phyloP scores from a whole-genome alignment of 2,329 filamentous ascomycete species.

The Sporothrix protearum region DNA sequence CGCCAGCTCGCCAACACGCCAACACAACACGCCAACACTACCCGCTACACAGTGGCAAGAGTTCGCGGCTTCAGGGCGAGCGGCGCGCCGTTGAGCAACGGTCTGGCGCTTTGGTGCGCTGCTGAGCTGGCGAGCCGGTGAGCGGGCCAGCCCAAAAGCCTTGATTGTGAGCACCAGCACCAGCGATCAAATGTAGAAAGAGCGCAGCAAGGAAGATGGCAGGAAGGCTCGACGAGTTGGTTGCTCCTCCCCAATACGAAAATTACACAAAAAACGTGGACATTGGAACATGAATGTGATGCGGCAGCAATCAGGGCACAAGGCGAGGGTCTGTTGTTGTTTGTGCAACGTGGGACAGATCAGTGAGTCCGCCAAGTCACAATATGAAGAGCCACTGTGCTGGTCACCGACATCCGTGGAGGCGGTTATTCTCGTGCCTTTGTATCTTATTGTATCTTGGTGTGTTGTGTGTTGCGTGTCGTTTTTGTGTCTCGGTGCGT shows the following conservation, averaged over 20 bases:
- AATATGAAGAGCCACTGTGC: slow-evolving; percentile 13
- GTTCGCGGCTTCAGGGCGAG: slow-evolving; percentile 2
- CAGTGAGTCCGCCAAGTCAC: slow-evolving; percentile 14
- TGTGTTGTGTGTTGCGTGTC: neutral
- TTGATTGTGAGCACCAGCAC: neutral
- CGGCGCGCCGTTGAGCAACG: neutral
- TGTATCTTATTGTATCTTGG: neutral
- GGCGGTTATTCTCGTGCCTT: slow-evolving; percentile 8
- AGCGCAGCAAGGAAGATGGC: no score
- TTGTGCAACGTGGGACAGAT: slow-evolving; percentile 13
- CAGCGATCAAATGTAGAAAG: slow-evolving; percentile 7
- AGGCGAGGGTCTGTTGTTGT: neutral
- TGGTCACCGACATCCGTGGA: slow-evolving; percentile 19
- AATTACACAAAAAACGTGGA: neutral
- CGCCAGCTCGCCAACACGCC: neutral
- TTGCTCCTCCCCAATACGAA: neutral
- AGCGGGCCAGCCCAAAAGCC: slow-evolving; percentile 7
- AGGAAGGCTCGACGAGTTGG: neutral
- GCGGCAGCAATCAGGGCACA: neutral
- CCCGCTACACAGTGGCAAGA: neutral
- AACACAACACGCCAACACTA: neutral
- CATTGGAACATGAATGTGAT: neutral
- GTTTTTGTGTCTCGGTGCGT: neutral
- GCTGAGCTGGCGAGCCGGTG: neutral
- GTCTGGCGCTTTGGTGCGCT: neutral